Evolutionary conservation across 192 early-diverging fungal genomes (phyloP), one percentile per base, ranked within the genome.

Genomic region (Coemansia sp.): DNA sequence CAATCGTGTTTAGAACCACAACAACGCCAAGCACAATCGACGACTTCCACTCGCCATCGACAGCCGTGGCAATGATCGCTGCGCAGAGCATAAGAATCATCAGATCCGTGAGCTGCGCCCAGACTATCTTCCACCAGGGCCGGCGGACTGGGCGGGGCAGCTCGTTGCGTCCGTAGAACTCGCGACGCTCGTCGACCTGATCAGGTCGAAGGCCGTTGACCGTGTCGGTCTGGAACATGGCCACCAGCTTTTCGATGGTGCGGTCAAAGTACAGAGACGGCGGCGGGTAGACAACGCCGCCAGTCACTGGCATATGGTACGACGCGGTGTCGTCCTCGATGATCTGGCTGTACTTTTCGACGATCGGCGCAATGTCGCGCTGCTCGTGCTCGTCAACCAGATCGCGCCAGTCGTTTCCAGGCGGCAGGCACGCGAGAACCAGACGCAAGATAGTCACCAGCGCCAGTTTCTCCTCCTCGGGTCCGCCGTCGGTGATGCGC

Each of bases 191-290:
- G 2, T 82, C 73, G 36, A 95, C 86, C 14, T 79, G 72, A 9
- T 78, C 79, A 11, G 83, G 73, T 2, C 87, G 64, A 14, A 98
- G 78, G 2, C 97, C 97, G 1, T 68, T 78, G 14, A 84, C 66
- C 1, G 67, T 41, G 51, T 92, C 81, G 39, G 89, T 91, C 22
- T 88, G 83, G 79, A 90, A 98, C 96, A 98, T 98, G 39, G 90
- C 88, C 15, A 89, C 74, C 22, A 96, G 85, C 59, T 88, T 89
- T 57, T 92, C 92, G n/a, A 92, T 86, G 22, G 91, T 89, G 64
- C 96, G 93, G 86, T 98, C 97, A 85, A 95, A 98, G 85, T 97
- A 97, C 12, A 98, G 85, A 5, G 91, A 87, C 74, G 85, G 75
- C 18, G 86, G 84, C 34, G 86, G 85, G 36, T 73, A 84, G 38